phyloP scores from a whole-genome alignment of 768 basidiomycete species.

The Russula brevipes region DNA sequence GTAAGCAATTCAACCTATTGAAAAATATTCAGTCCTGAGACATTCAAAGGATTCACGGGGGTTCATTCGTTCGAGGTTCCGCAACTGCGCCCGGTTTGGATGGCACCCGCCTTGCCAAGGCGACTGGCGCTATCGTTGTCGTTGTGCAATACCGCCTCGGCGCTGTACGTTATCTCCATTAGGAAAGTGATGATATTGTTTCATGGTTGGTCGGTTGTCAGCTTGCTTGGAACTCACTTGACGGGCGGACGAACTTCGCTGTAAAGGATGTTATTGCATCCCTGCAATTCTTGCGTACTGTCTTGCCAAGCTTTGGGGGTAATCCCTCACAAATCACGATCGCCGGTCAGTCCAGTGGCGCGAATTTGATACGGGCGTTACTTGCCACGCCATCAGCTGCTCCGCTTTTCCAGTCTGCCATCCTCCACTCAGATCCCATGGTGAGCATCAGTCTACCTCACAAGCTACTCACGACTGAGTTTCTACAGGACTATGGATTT shows the following conservation, averaged over 20 bases:
- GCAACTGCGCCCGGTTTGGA: conserved; percentile 69
- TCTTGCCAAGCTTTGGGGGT: conserved; percentile 65
- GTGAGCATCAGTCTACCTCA: conserved; percentile 35
- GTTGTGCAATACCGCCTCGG: conserved; percentile 84
- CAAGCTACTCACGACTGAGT: background rate
- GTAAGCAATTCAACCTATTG: conserved; percentile 35
- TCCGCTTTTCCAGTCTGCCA: conserved; percentile 68
- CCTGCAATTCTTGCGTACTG: conserved; percentile 53
- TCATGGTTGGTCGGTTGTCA: conserved; percentile 29
- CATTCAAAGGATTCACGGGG: conserved; percentile 71
- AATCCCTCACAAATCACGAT: conserved; percentile 58
- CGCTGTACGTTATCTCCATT: conserved; percentile 42
- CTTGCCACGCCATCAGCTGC: conserved; percentile 67
- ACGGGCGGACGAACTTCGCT: conserved; percentile 65
- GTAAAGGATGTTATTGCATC: conserved; percentile 64
- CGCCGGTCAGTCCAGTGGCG: conserved; percentile 82
- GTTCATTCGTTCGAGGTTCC: conserved; percentile 69
- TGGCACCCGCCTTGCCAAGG: conserved; percentile 66
- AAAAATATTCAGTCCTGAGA: background rate
- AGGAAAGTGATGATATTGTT: background rate
- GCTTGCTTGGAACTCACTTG: conserved; percentile 74
- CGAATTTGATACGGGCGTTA: conserved; percentile 69
- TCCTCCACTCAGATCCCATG: conserved; percentile 86
- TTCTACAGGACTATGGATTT: conserved; percentile 64
- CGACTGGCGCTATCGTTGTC: conserved; percentile 71